Evolutionary conservation across 2,329 filamentous ascomycete species (phyloP), one percentile per base, ranked within the genome.

Genomic region (Phaeophleospora eucalypticola): DNA sequence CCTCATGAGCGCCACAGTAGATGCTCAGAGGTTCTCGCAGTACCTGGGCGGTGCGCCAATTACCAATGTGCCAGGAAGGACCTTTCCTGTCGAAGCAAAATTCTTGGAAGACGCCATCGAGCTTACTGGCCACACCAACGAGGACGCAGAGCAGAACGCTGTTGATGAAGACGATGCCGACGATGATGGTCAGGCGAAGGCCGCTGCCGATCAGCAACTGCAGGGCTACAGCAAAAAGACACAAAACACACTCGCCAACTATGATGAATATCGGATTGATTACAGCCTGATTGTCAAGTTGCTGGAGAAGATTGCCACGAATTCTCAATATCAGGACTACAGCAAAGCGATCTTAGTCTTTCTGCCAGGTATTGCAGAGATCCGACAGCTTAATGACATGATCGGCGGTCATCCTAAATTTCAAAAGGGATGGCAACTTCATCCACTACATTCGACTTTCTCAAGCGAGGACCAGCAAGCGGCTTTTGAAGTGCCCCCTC

Each of bases 1-100:
- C 32, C 78, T 98, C 39, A 98, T 98, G 93, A 97, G 91, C 56
- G 93, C 93, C 9, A 98, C 93, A 0, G 89, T 98, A 6, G 89
- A 98, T 66, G 89, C 93, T 0, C 84, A 91, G 49, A 83, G 84
- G 14, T 96, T 98, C 65, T 96, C 93, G 0, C 80, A 81, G 9
- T 98, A 97, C 63, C 78, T 98, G 2, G 83, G 84, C 45, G 82
- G 83, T 3, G 91, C 91, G 1, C 91, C 91, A 0, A 82, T 97
- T 34, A 74, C 98, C 44, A 89, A 86, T 49, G 89, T 98, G 12
- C 93, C 93, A 2, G 93, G 93, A 0, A 82, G 93, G 38, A 97
- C 91, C 0, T 98, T 94, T 62, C 91, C 93, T 0, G 93, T 98
- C 2, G 78, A 88, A 58, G 87, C 90, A 32, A 83, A 82, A 52